These are phyloP conservation scores for Phoma herbarum DNA, from an alignment of 2,329 filamentous ascomycete genomes.

Conservation along the genomic window DNA sequence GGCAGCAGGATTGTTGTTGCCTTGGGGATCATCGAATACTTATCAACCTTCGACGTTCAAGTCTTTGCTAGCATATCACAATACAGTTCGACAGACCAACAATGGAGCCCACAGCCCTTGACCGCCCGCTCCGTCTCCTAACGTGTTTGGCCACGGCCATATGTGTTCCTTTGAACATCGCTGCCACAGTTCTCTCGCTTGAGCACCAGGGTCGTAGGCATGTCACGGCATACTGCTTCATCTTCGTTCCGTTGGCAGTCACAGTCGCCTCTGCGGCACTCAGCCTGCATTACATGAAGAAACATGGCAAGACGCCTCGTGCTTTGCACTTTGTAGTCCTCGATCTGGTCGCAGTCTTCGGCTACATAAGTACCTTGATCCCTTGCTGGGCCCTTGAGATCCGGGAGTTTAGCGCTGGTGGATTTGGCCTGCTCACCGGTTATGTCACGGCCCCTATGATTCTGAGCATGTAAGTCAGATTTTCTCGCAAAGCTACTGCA, in stretches of 20 bases:
- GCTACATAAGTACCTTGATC: conserved; percentile 10
- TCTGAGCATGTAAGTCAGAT: conserved; percentile 11
- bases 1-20: conserved; percentile 19
- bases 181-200: conserved; percentile 7
- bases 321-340: conserved; percentile 1
- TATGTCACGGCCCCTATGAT: conserved; percentile 18
- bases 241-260: conserved; percentile 16
- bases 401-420: not conserved
- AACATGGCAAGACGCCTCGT: conserved; percentile 13
- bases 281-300: conserved; percentile 16
- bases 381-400: conserved; percentile 16
- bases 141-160: conserved; percentile 16
- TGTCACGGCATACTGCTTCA: conserved; percentile 15
- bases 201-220: not conserved
- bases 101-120: conserved; percentile 4
- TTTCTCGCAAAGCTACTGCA: not conserved
- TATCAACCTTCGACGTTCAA: conserved; percentile 5
- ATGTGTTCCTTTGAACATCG: conserved; percentile 11
- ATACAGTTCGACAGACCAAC: not conserved
- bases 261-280: conserved; percentile 2
- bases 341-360: not conserved
- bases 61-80: not conserved
- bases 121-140: conserved; percentile 16
- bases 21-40: conserved; percentile 6
- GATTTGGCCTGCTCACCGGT: conserved; percentile 16